phyloP scores from a whole-genome alignment of 1,284 basidiomycete species.

The Ustilago trichophora region DNA sequence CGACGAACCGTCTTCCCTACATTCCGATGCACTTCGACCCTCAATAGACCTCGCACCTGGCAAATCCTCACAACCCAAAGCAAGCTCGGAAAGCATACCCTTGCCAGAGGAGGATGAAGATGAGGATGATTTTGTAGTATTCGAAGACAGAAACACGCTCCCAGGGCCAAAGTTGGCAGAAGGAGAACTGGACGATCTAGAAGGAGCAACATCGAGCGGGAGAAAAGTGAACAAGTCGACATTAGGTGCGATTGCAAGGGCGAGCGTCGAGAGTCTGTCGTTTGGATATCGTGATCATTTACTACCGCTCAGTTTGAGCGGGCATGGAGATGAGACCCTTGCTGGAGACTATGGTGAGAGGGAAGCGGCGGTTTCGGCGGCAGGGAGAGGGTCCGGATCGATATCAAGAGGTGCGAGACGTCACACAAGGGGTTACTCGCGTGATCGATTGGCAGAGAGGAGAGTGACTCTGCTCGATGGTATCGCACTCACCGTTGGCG shows the following conservation, averaged over 20 bases:
- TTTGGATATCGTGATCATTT: constrained; percentile 57
- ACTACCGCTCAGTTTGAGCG: constrained; percentile 51
- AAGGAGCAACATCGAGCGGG: neutral
- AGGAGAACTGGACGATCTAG: constrained; percentile 20
- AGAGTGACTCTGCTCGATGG: constrained; percentile 40
- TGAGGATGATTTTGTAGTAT: constrained; percentile 57
- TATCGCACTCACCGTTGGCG: constrained; percentile 59
- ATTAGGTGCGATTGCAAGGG: constrained; percentile 16
- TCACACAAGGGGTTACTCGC: constrained; percentile 18
- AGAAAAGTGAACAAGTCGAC: neutral
- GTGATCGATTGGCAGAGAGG: constrained; percentile 12
- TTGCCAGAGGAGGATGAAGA: constrained; percentile 44
- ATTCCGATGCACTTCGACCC: constrained; percentile 23
- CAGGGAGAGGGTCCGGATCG: neutral
- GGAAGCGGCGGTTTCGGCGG: constrained; percentile 31
- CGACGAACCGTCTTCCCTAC: constrained; percentile 38
- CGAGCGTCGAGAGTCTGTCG: constrained; percentile 50
- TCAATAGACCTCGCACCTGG: constrained; percentile 6
- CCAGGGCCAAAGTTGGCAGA: constrained; percentile 20
- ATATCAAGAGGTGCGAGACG: constrained; percentile 6
- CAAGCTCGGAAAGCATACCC: constrained; percentile 31
- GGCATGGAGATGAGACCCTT: constrained; percentile 44
- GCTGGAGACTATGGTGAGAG: constrained; percentile 49
- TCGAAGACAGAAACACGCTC: constrained; percentile 29
- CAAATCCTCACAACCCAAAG: constrained; percentile 4